Base-by-base conservation (phyloP, 768 basidiomycete species). In the Xerocomellus dryophilus region DNA sequence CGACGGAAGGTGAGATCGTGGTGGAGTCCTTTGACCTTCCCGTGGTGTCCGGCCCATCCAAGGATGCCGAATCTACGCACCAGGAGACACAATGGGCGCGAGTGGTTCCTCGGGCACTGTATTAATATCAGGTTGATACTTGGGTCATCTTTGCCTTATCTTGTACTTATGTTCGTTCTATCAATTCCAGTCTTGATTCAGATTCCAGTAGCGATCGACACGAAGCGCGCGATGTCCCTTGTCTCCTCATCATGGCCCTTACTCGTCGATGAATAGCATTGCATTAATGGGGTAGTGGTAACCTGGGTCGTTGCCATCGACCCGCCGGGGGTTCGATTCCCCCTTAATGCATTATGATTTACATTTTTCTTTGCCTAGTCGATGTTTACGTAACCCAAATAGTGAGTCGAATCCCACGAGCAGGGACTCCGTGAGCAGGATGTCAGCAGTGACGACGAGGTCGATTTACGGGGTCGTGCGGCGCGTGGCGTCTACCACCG, bases 241-340 rank as follows among this genome's bases (percentile, higher is more conserved):
- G 27, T 1, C 7, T 8, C 27, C 27, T 14, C 15, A 5, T 34
- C 32, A 34, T 14, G 14, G 15, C 15, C 32, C 32, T 34, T 14
- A 14, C 6, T 34, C 32, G 6, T 14, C 5, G 23, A 5, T 5
- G 23, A 23, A 17, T 35, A n/a, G 9, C 17, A n/a, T 36, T 7
- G 50, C 56, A 58, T 58, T 54, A 79, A 78, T 80, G 78, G 79
- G 77, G 80, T 81, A 81, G 79, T 80, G 79, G 78, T 81, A 80
- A 81, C 78, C 80, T 81, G 78, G 80, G 79, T 81, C 77, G 78
- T 81, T 81, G 80, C 78, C 80, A 81, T 82, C 84, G 85, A 86
- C 83, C 85, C 85, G 85, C 85, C 85, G 85, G 84, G 84, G 84
- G 85, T 86, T 86, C 83, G 82, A 86, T 86, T 86, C 85, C 83